These are phyloP conservation scores for Dissophora ornata DNA, from an alignment of 192 early-diverging fungal genomes.

Conservation along the genomic window DNA sequence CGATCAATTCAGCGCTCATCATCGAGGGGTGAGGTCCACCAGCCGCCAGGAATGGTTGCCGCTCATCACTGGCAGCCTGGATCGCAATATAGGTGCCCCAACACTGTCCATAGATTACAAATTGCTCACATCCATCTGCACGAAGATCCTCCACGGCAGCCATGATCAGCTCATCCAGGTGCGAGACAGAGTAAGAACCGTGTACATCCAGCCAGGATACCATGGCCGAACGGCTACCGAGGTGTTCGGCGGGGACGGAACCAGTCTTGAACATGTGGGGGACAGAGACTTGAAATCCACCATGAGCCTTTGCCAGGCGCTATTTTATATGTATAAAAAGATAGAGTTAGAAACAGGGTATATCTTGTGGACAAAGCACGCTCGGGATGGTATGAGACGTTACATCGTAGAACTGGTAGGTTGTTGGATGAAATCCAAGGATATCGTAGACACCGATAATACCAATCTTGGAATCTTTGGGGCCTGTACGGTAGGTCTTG, in stretches of 20 bases:
- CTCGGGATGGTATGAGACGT: no score
- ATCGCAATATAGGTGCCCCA: slow-evolving; percentile 72
- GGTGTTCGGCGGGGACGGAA: slow-evolving; percentile 5
- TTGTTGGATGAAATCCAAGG: slow-evolving; percentile 62
- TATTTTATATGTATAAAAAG: slow-evolving; percentile 57
- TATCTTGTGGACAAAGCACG: no score
- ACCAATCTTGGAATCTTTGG: slow-evolving; percentile 58
- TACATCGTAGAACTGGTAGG: slow-evolving; percentile 6
- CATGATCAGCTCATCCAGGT: slow-evolving; percentile 38
- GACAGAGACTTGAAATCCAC: slow-evolving; percentile 69
- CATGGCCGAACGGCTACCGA: slow-evolving; percentile 42
- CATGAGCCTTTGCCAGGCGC: slow-evolving; percentile 62
- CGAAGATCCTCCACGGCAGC: slow-evolving; percentile 40
- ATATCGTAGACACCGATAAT: slow-evolving; percentile 73
- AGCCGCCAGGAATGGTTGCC: slow-evolving; percentile 55
- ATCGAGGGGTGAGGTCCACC: slow-evolving; percentile 73
- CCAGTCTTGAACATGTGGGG: slow-evolving; percentile 69
- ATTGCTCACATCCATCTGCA: slow-evolving; percentile 38
- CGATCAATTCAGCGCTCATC: slow-evolving; percentile 57
- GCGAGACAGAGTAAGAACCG: slow-evolving; percentile 6
- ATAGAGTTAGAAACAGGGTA: neutral
- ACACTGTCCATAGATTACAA: slow-evolving; percentile 70
- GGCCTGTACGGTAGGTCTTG: slow-evolving; percentile 25
- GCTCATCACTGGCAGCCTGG: slow-evolving; percentile 48
- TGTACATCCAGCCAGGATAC: slow-evolving; percentile 50